Base-by-base conservation (phyloP, 805 yeast genomes). In the Wickerhamomyces bovis region DNA sequence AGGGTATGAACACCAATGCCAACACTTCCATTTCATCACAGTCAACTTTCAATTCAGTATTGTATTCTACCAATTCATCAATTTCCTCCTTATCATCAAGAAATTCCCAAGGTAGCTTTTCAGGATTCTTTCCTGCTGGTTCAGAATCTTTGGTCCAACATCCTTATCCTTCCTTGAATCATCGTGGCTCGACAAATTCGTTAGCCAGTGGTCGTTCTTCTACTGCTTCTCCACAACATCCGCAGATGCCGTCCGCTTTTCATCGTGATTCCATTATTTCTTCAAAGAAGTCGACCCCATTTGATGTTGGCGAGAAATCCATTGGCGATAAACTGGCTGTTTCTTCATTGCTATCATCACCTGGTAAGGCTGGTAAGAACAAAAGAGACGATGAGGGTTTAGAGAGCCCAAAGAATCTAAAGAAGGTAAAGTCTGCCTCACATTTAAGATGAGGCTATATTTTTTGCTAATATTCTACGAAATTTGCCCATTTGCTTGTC, bases 31-130 rank as follows among this genome's bases (percentile, higher is more conserved):
- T 52, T 8, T 55, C 60, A 6, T 41, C 60, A 7, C 49, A 49
- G n/a, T 60, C 62, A 15, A 54, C 61, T 1, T 45, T 50, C 23
- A 48, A 49, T 3, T 38, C 47, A 18, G 50, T 60, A 2, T 19
- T 54, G 9, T 56, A 57, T 43, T 60, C 64, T 9, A 44, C 52
- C 2, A 52, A 55, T 21, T 55, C 61, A 3, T 59, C 64, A 7
- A 51, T 55, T 6, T 56, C 61, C 1, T 58, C 63, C 10, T 44
- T 51, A 1, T 58, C 63, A 6, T 51, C 57, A 15, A 46, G 62
- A 40, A 55, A 52, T 41, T 56, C 61, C 3, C 52, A 53, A 23
- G 57, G 53, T 8, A 49, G 53, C 16, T 51, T 54, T 41, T 42
- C 56, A 3, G 54, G 50, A 16, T 38, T 46, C 18, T 42, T 43